phyloP scores from a whole-genome alignment of 148 eudicot genomes.

The Oxyria digyna region DNA sequence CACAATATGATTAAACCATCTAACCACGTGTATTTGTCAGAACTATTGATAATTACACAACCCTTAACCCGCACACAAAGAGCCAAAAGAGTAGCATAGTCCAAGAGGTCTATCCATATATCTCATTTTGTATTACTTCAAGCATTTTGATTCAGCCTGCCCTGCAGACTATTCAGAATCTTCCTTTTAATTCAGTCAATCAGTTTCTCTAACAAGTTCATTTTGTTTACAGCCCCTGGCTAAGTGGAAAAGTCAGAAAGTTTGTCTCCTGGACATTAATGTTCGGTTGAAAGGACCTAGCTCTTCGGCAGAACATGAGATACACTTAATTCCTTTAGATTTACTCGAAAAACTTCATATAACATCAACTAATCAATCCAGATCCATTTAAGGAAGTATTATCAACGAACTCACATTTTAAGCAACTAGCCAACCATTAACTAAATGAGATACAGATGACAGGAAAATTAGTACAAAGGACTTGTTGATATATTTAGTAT shows the following conservation, averaged over 20 bases:
- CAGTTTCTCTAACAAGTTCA: background rate
- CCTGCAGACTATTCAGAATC: background rate
- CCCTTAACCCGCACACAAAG: background rate
- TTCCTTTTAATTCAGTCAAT: background rate
- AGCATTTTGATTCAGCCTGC: background rate
- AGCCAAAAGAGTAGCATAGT: slow-evolving; percentile 1
- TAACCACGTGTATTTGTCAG: background rate
- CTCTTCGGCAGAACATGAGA: background rate
- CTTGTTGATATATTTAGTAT: background rate
- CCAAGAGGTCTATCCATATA: background rate
- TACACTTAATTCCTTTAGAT: background rate
- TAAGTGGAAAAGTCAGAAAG: background rate
- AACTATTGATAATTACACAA: background rate
- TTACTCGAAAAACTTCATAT: background rate
- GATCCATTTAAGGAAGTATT: background rate
- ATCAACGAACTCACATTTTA: background rate
- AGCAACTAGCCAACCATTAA: background rate
- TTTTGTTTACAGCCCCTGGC: background rate
- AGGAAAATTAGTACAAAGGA: background rate
- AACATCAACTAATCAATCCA: background rate
- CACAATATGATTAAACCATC: background rate
- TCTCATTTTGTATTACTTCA: background rate
- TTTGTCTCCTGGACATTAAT: background rate
- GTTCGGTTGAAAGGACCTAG: background rate
- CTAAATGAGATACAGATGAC: background rate